phyloP scores from a whole-genome alignment of 495 filamentous ascomycete genomes.

The Acidiella bohemica region DNA sequence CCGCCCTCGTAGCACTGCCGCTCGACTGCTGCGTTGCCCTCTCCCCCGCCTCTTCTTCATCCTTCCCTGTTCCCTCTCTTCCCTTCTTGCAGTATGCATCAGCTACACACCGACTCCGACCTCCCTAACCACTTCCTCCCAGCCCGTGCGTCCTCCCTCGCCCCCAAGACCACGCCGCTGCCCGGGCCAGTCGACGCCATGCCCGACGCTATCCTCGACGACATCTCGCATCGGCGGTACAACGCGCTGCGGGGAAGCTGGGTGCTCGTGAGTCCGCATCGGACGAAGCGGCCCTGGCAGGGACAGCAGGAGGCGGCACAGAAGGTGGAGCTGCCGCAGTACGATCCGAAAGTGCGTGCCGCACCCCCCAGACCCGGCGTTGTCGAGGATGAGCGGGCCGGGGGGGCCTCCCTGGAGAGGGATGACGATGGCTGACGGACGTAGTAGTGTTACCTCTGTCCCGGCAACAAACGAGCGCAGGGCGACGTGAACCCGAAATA shows the following conservation, averaged over 20 bases:
- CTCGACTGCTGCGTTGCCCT: too few relatives aligned
- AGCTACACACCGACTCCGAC: conserved; percentile 1
- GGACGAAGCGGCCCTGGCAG: conserved; percentile 98
- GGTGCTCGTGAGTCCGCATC: conserved; percentile 87
- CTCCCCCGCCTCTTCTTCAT: too few relatives aligned
- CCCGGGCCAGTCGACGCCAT: too few relatives aligned
- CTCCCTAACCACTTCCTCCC: conserved; percentile 3
- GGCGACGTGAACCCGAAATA: conserved; percentile 84
- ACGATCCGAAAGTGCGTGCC: conserved; percentile 56
- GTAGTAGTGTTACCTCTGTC: conserved; percentile 76
- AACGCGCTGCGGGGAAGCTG: conserved; percentile 83
- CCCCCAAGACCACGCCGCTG: conserved; percentile 4
- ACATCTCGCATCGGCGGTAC: conserved; percentile 90
- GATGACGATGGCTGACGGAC: conserved; percentile 3
- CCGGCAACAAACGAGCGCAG: conserved; percentile 80
- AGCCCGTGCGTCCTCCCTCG: not conserved
- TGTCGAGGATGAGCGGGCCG: too few relatives aligned
- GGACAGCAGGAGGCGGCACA: conserved; percentile 79
- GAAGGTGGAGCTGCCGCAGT: conserved; percentile 59
- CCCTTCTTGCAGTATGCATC: conserved; percentile 15
- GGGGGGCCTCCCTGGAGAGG: too few relatives aligned
- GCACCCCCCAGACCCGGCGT: too few relatives aligned
- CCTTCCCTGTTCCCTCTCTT: too few relatives aligned
- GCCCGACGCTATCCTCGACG: conserved; percentile 67
- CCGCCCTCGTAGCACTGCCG: too few relatives aligned